Conservation (phyloP, 129 eudicot species). For the Mikania micrantha region DNA sequence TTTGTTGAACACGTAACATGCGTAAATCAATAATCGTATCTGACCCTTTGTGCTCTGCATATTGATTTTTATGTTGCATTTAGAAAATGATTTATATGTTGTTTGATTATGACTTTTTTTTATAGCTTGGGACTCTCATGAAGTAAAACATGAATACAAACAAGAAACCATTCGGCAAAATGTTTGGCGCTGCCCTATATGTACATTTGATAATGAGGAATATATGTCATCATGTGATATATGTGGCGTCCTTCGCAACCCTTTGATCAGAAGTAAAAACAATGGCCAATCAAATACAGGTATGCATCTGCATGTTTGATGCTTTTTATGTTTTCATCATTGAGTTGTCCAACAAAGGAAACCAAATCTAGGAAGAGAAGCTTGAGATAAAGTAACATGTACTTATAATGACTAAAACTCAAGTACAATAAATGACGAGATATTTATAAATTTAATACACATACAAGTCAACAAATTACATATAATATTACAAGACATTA, state of each 20-base stretch:
- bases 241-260: slow-evolving; percentile 87
- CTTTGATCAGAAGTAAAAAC: slow-evolving; percentile 45
- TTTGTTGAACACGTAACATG: neutral
- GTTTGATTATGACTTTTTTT: neutral
- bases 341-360: neutral
- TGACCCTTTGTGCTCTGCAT: neutral
- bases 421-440: neutral
- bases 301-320: slow-evolving; percentile 17
- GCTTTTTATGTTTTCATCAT: neutral
- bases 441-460: neutral
- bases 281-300: slow-evolving; percentile 44
- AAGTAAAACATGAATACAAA: slow-evolving; percentile 32
- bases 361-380: neutral
- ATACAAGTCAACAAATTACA: neutral
- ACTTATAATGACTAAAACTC: neutral
- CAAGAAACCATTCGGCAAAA: slow-evolving; percentile 34
- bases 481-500: neutral
- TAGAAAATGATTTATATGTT: neutral
- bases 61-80: neutral
- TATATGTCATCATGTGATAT: slow-evolving; percentile 80
- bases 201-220: slow-evolving; percentile 90
- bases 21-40: neutral
- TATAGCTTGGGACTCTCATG: slow-evolving; percentile 21
- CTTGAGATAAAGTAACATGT: neutral
- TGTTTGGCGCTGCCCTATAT: slow-evolving; percentile 85